Evolutionary conservation across 345 rosid genomes (phyloP).

Genomic region (Murraya paniculata): DNA sequence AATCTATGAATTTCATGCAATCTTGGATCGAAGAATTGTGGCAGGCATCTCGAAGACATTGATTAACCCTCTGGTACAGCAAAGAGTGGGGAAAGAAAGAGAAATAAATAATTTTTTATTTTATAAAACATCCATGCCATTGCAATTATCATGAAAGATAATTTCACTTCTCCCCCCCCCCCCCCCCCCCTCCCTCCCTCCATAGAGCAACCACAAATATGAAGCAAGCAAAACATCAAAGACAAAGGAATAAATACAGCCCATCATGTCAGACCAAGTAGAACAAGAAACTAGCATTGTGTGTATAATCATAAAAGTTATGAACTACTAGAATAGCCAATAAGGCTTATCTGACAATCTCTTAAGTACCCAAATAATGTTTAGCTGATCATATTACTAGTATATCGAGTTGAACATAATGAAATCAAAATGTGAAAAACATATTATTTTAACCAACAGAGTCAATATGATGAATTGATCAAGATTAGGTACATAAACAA

Average conservation of each 20-base stretch:
- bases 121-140: neutral
- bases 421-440: neutral
- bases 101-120: neutral
- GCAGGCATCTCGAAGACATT: slow-evolving; percentile 78
- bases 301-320: neutral
- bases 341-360: neutral
- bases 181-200: too few relatives aligned
- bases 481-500: neutral
- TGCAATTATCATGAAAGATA: neutral
- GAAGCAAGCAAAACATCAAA: neutral
- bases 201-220: neutral
- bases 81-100: slow-evolving; percentile 2
- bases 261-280: neutral
- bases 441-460: neutral
- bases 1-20: slow-evolving; percentile 57
- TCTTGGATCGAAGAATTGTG: neutral
- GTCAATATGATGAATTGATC: neutral
- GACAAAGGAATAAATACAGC: neutral
- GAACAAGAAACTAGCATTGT: neutral
- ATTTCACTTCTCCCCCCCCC: too few relatives aligned
- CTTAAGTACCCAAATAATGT: neutral
- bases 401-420: neutral
- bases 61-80: slow-evolving; percentile 73
- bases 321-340: neutral
- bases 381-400: neutral